These are phyloP conservation scores for Clathrospora elynae DNA, from an alignment of 2,329 filamentous ascomycete genomes.

Conservation along the genomic window DNA sequence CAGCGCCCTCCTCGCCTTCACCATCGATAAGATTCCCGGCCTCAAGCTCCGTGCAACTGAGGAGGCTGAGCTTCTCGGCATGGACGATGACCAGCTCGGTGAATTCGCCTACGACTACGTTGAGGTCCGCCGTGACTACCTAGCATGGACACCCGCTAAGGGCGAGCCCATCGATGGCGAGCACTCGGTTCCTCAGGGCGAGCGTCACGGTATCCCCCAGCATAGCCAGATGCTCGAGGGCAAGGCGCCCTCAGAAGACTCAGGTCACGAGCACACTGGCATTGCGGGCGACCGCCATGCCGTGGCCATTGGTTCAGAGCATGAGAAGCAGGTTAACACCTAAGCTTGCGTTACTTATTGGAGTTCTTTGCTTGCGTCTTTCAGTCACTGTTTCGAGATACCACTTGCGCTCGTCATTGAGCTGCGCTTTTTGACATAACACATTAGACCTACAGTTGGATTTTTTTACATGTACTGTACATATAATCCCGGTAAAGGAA, in stretches of 20 bases:
- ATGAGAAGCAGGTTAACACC: conserved; percentile 37
- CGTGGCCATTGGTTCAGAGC: conserved; percentile 53
- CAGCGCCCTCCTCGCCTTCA: conserved; percentile 73
- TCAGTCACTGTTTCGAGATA: conserved; percentile 41
- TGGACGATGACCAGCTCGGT: conserved; percentile 89
- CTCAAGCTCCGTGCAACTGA: conserved; percentile 79
- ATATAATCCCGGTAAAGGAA: conserved; percentile 18
- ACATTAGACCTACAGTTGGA: no score
- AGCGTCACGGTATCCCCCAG: conserved; percentile 72
- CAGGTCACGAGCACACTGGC: conserved; percentile 53
- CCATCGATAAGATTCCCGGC: conserved; percentile 76
- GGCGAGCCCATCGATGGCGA: conserved; percentile 65
- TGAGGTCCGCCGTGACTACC: conserved; percentile 84
- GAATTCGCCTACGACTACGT: conserved; percentile 92
- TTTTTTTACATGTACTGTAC: conserved; percentile 13
- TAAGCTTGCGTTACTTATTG: conserved; percentile 17
- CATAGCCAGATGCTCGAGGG: conserved; percentile 70
- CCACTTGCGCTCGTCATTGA: conserved; percentile 36
- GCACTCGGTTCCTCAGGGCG: conserved; percentile 65
- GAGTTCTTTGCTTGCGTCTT: conserved; percentile 14
- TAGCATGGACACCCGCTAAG: conserved; percentile 82
- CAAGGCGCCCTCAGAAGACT: conserved; percentile 55
- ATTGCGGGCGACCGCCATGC: conserved; percentile 60
- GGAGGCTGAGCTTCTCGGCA: conserved; percentile 82
- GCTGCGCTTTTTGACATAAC: conserved; percentile 15